Evolutionary conservation across 1,284 basidiomycete species (phyloP), one percentile per base, ranked within the genome.

Genomic region (Cutaneotrichosporon sp.): DNA sequence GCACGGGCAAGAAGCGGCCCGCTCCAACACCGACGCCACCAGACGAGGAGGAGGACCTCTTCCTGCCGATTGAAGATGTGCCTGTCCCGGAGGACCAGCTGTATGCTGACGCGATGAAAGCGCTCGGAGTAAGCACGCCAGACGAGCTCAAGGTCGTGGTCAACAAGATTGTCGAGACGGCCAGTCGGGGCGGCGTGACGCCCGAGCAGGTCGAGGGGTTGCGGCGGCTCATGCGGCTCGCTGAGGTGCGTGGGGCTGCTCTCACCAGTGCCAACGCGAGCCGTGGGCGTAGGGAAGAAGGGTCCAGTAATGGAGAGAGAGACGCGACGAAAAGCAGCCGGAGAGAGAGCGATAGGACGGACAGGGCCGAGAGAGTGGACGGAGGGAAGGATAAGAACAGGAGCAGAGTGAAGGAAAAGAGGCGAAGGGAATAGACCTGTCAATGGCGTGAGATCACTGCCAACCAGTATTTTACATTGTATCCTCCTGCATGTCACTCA

Each of bases 21-120:
- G 34, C 36, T 21, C 14, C 31, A 18, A 58, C 42, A 10, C 46
- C 38, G 21, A 38, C 57, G 52, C 47, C 49, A 14, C 38, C 46
- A 13, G 42, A 56, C 31, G 52, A 56, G 1, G 61, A 60, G 40
- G 74, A 76, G 53, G 73, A 76, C 65, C 64, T 76, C 18, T 76
- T 76, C 70, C 53, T 72, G 13, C 74, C 74, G 5, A 76, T 76
- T 58, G 71, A 70, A 47, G 74, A 76, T 69, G 74, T 76, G 46
- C 73, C 73, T 7, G 57, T 74, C 16, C 73, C 72, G 14, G 49
- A 60, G 21, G 66, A 65, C 40, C 51, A 62, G 42, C 60, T 69
- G 57, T 69, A 69, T 40, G 36, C 31, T 32, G 67, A 69, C 38
- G 62, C 64, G 0, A 66, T 69, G 67, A 49, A 26, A 2, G 65